These are phyloP conservation scores for Silene latifolia DNA, from an alignment of 148 eudicot species.

Conservation along the genomic window DNA sequence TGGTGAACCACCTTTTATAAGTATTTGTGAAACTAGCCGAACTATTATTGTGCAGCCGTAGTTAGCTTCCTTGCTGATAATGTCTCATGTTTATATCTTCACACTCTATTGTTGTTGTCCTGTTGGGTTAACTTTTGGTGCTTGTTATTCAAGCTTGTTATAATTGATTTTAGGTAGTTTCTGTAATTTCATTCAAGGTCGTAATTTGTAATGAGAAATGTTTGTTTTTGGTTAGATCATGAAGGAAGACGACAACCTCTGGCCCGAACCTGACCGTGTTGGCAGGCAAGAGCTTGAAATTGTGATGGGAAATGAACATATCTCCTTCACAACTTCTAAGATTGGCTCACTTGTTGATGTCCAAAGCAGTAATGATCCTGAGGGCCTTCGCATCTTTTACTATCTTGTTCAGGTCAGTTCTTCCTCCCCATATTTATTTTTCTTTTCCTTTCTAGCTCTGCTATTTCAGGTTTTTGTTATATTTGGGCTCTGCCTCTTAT, in stretches of 20 bases:
- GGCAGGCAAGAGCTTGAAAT: conserved; percentile 87
- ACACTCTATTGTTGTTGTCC: not conserved
- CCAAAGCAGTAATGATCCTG: conserved; percentile 79
- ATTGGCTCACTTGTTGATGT: conserved; percentile 94
- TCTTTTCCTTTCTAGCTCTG: not conserved
- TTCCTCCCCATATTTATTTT: not conserved
- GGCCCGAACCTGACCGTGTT: conserved; percentile 84
- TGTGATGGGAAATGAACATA: conserved; percentile 88
- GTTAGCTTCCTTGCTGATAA: not conserved
- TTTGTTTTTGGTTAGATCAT: conserved; percentile 41
- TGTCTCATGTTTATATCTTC: not conserved
- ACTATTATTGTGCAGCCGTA: not conserved
- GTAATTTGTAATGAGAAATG: not conserved
- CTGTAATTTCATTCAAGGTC: not conserved
- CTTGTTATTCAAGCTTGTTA: not conserved
- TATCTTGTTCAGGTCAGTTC: conserved; percentile 75
- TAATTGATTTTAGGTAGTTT: not conserved
- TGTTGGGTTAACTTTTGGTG: not conserved
- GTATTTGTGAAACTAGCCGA: not conserved
- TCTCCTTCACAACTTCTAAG: conserved; percentile 82
- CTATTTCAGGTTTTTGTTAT: not conserved
- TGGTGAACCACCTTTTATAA: not conserved
- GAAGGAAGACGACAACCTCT: conserved; percentile 81
- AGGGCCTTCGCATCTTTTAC: conserved; percentile 82
- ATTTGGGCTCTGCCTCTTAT: not conserved